Conservation (phyloP, 257 asterid genomes). For the Cordia subcordata region DNA sequence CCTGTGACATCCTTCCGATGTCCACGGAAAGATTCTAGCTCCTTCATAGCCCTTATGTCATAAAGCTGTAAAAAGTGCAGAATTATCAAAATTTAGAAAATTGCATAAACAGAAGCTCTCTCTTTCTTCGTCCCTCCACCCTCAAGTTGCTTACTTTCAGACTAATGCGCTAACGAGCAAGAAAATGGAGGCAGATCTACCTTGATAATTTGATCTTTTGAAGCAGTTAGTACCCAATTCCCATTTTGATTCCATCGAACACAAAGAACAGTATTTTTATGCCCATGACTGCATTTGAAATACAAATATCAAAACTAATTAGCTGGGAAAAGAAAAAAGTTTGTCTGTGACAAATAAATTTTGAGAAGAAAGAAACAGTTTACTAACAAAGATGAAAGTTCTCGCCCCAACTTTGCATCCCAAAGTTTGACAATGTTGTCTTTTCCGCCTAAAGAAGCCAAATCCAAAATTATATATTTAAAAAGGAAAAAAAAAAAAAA, state of each 20-base stretch:
- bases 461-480: conserved; percentile 4
- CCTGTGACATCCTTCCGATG: conserved; percentile 94
- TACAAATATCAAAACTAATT: conserved; percentile 7
- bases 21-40: conserved; percentile 95
- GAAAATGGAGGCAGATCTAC: conserved; percentile 27
- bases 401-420: conserved; percentile 96
- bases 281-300: conserved; percentile 79
- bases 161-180: not conserved
- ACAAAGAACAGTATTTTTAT: conserved; percentile 86
- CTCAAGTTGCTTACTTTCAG: no score
- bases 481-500: not conserved
- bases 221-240: conserved; percentile 92
- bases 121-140: not conserved
- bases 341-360: not conserved
- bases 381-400: conserved; percentile 81
- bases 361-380: conserved; percentile 3
- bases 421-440: conserved; percentile 97
- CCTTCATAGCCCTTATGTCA: conserved; percentile 99
- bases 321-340: not conserved
- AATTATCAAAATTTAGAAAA: conserved; percentile 13
- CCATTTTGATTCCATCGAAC: conserved; percentile 97
- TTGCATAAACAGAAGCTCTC: not conserved
- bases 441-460: conserved; percentile 77
- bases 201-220: conserved; percentile 97
- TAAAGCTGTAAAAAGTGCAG: conserved; percentile 58